Evolutionary conservation across 2,329 filamentous ascomycete genomes (phyloP), one percentile per base, ranked within the genome.

Genomic region (Arthroderma sp.): DNA sequence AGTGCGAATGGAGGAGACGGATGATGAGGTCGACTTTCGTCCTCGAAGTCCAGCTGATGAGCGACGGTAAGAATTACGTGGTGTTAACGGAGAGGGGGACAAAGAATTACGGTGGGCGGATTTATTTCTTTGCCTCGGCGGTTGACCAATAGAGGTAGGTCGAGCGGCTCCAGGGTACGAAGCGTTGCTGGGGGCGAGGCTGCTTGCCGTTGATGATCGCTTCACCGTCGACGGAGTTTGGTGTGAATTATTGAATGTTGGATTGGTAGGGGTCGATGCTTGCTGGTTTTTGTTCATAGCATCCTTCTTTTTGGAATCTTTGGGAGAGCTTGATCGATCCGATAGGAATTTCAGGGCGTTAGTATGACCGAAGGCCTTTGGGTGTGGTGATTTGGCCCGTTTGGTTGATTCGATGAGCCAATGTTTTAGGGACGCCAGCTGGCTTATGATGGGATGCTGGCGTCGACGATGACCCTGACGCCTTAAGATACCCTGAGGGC

Each of bases 21-120:
- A 96, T 0, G 87, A 94, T 0, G 87, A 95, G 0, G 91, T 98
- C 0, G 89, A 96, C 61, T 96, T 96, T 49, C 91, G 79, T 33
- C 91, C 89, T 29, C 88, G 78, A 38, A 96, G 74, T 29, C 89
- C 88, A 37, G 75, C 78, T 4, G 86, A 94, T 2, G 85, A 79
- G 32, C 87, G 82, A 7, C 91, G 80, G 55, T 93, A 83, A 1
- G 84, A 85, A 4, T 85, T 87, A 34, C 87, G 82, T 3, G 91
- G 89, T 0, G 91, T 96, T 36, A 95, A 63, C 0, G 91, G 89
- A 2, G 81, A 82, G 0, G 91, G 91, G 0, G 86, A 94, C 6
- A 93, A 67, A 0, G 87, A 94, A 49, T 86, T 83, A 10, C 86
- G 77, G 48, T 68, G 61, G 47, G 55, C 57, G 11, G 56, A 55